These are phyloP conservation scores for Gnetum montanum DNA, from an alignment of 75 land plant species.

Conservation along the genomic window DNA sequence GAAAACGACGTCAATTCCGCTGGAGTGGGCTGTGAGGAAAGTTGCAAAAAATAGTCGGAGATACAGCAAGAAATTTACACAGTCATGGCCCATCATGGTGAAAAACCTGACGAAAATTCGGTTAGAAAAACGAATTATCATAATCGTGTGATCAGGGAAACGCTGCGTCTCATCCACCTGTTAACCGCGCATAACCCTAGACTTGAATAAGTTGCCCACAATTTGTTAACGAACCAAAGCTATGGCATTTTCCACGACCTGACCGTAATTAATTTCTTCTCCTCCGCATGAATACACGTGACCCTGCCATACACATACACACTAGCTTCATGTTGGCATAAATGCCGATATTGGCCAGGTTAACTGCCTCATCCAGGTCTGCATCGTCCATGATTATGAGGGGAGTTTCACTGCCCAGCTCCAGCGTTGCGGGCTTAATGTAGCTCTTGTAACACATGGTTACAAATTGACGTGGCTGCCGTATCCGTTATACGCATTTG, in stretches of 20 bases:
- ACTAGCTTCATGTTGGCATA: constrained; percentile 88
- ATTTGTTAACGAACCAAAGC: constrained; percentile 8
- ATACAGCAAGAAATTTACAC: too few species aligned
- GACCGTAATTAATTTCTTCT: constrained; percentile 20
- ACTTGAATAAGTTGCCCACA: constrained; percentile 20
- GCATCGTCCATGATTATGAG: constrained; percentile 80
- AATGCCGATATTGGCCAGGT: constrained; percentile 71
- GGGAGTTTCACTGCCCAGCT: constrained; percentile 97
- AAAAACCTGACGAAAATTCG: too few species aligned
- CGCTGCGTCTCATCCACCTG: too few species aligned
- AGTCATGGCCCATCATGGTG: too few species aligned
- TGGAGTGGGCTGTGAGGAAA: too few species aligned
- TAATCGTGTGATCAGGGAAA: too few species aligned
- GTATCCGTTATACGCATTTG: too few species aligned
- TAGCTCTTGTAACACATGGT: too few species aligned
- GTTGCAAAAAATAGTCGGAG: too few species aligned
- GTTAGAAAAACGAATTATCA: too few species aligned
- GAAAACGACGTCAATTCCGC: too few species aligned
- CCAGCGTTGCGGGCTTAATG: constrained; percentile 80
- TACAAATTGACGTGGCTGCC: too few species aligned
- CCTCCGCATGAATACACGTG: constrained; percentile 22
- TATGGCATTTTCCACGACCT: constrained; percentile 14
- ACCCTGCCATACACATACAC: constrained; percentile 23
- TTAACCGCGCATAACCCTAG: constrained; percentile 59
- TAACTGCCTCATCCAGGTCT: constrained; percentile 74